Percentiles rank a stretch among this genome's conserved stretches.
phyloP scores from a whole-genome alignment of 176 grass and related monocot species.

The Bromus sterilis region DNA sequence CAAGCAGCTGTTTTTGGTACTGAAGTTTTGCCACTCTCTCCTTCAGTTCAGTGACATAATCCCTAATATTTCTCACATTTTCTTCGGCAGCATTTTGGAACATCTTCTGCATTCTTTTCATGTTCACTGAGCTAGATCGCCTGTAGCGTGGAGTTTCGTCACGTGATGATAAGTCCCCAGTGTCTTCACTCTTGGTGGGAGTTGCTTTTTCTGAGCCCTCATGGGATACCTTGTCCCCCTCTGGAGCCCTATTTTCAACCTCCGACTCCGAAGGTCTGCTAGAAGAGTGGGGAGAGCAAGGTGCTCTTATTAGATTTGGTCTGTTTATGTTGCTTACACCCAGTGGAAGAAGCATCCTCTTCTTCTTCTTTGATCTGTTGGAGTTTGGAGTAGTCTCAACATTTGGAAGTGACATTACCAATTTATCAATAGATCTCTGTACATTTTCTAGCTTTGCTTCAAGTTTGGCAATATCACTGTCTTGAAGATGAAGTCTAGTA shows the following conservation, averaged over 20 bases:
- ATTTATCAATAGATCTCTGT: slow-evolving; percentile 81
- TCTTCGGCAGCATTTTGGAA: slow-evolving; percentile 97
- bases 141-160: slow-evolving; percentile 77
- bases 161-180: slow-evolving; percentile 58
- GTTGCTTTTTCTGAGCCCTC: slow-evolving; percentile 57
- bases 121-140: slow-evolving; percentile 89
- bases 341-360: slow-evolving; percentile 62
- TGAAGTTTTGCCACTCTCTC: slow-evolving; percentile 95
- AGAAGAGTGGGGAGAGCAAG: slow-evolving; percentile 68
- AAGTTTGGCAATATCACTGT: slow-evolving; percentile 79
- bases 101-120: slow-evolving; percentile 96
- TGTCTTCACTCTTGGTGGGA: slow-evolving; percentile 72
- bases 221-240: slow-evolving; percentile 32
- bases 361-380: slow-evolving; percentile 70
- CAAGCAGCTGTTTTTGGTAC: slow-evolving; percentile 94
- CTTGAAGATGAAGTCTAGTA: slow-evolving; percentile 75
- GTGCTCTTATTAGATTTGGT: slow-evolving; percentile 51
- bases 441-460: slow-evolving; percentile 86
- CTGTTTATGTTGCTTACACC: slow-evolving; percentile 54
- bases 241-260: slow-evolving; percentile 68
- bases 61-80: slow-evolving; percentile 78
- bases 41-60: slow-evolving; percentile 91
- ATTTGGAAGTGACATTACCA: slow-evolving; percentile 91
- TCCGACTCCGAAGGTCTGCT: slow-evolving; percentile 49
- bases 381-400: slow-evolving; percentile 47